These are phyloP conservation scores for Mycena rosella DNA, from an alignment of 768 basidiomycete species.

Conservation along the genomic window DNA sequence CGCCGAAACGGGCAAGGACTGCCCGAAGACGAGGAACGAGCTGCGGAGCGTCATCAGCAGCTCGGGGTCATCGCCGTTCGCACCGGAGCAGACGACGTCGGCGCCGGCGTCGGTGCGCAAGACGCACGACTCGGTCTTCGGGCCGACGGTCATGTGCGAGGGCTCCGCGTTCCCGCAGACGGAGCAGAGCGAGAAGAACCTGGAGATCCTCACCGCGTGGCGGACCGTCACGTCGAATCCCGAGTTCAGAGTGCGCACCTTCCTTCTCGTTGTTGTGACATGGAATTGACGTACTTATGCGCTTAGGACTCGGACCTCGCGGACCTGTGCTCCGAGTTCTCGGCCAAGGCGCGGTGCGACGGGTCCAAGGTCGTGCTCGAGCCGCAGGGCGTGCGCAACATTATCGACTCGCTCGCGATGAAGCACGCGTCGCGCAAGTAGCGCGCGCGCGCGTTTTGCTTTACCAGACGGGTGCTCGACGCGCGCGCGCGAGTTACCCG, in stretches of 20 bases:
- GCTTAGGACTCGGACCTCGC: conserved; percentile 82
- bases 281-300: conserved; percentile 19
- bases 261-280: conserved; percentile 21
- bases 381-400: conserved; percentile 62
- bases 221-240: conserved; percentile 80
- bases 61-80: conserved; percentile 75
- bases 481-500: background rate
- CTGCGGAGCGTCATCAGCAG: conserved; percentile 62
- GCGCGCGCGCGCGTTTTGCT: background rate
- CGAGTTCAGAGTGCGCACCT: conserved; percentile 77
- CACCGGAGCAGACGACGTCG: conserved; percentile 38
- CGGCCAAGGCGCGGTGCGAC: conserved; percentile 86
- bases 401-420: conserved; percentile 55
- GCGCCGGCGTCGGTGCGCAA: conserved; percentile 52
- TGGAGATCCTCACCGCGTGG: conserved; percentile 87
- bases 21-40: conserved; percentile 70
- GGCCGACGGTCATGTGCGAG: conserved; percentile 73
- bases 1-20: conserved; percentile 43
- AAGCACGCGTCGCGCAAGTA: conserved; percentile 34
- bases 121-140: conserved; percentile 57
- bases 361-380: conserved; percentile 87
- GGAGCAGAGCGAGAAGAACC: conserved; percentile 75
- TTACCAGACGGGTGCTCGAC: background rate
- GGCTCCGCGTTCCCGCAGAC: conserved; percentile 79
- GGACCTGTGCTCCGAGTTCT: conserved; percentile 82